Base-by-base conservation (phyloP, 176 grass and related monocot genomes). In the Oryza rufipogon region DNA sequence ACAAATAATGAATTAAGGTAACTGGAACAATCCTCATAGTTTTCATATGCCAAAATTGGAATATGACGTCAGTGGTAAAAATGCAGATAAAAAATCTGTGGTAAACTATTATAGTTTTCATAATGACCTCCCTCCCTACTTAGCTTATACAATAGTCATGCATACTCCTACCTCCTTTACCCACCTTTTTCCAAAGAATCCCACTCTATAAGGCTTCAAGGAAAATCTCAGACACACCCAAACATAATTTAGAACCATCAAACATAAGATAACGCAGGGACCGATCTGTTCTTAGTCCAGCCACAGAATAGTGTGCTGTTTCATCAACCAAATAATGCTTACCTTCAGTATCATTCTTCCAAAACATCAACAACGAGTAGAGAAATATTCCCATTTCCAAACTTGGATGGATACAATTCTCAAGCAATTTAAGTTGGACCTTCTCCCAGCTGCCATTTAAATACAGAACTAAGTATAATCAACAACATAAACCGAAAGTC, bases 391-490 rank as follows among this genome's bases (percentile, higher is more conserved):
- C 96, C 83, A 72, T 90, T 73, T 87, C 92, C 72, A 91, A 68
- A 81, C 45, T 74, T 88, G 71, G 73, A 70, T 36, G 81, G 64
- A 96, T 56, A 90, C 86, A 88, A 86, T 92, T 87, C 91, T 93
- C 96, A 28, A 98, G 88, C 81, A 92, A 92, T 89, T 94, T 87
- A 81, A 98, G 51, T 87, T 98, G 96, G 51, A 92, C 74, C 45
- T 92, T 88, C 93, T 98, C 96, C 96, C 96, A 98, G 89, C 96
- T 98, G 89, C 72, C 81, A 95, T 95, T 90, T 88, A 85, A 98
- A 88, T 90, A 64, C 28, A 89, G 80, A 90, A 60, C 46, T 75
- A 86, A 87, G 33, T 38, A 73, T 45, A 80, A 72, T 74, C 65
- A 84, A 12, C 86, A 71, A 74, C 73, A 79, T 65, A 65, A 66